These are phyloP conservation scores for Diaporthe aspalathi DNA, from an alignment of 2,329 filamentous ascomycete species.

Conservation along the genomic window DNA sequence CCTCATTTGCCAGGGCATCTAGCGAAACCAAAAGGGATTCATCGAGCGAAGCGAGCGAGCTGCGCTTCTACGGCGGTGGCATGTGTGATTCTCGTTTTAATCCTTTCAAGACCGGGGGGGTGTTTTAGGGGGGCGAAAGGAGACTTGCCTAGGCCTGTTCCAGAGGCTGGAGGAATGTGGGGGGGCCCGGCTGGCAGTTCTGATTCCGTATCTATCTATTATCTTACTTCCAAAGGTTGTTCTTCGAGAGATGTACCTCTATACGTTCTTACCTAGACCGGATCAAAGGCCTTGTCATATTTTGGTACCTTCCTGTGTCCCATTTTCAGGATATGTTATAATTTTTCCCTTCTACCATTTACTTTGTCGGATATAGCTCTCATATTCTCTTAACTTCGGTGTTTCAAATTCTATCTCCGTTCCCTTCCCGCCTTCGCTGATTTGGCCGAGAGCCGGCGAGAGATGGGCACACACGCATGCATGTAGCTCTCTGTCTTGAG, in stretches of 20 bases:
- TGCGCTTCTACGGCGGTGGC: conserved; percentile 14
- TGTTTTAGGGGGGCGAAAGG: neutral
- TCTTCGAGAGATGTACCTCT: neutral
- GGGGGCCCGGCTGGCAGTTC: conserved; percentile 8
- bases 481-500: neutral
- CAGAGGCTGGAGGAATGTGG: neutral
- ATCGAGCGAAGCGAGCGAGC: conserved; percentile 13
- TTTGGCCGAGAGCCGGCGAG: neutral
- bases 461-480: neutral
- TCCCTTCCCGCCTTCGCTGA: neutral
- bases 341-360: conserved; percentile 10
- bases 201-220: conserved; percentile 11
- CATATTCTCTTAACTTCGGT: neutral
- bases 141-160: conserved; percentile 17
- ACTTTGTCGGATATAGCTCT: conserved; percentile 16
- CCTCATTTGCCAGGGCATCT: conserved; percentile 5
- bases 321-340: neutral
- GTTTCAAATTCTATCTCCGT: neutral
- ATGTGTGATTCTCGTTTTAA: conserved; percentile 7
- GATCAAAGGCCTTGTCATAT: conserved; percentile 7
- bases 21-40: conserved; percentile 4
- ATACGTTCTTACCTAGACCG: conserved; percentile 25
- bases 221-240: neutral
- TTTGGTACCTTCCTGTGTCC: neutral
- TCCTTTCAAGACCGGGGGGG: conserved; percentile 14